Base-by-base conservation (phyloP, 2,329 filamentous ascomycete species). In the Hymenoscyphus fructigenus region DNA sequence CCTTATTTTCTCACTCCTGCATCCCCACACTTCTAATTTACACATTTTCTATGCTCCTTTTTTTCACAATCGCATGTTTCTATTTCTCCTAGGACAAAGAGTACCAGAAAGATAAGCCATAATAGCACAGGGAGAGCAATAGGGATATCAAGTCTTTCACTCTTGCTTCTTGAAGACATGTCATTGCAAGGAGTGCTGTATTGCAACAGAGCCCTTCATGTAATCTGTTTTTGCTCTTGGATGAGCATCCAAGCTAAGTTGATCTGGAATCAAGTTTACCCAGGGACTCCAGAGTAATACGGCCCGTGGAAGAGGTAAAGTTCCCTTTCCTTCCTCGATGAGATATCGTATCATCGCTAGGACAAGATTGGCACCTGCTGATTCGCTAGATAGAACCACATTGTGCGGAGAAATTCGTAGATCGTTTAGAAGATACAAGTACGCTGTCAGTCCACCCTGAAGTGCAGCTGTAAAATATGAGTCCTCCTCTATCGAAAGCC, bases 281-380 rank as follows among this genome's bases (percentile, higher is more conserved):
- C 47, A 55, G 3, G 60, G 47, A 32, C 60, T 61, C 60, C 60
- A 57, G 14, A 61, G 60, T 0, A 61, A 26, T 3, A 5, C 44
- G 20, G 60, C 60, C 38, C 60, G 14, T 26, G 47, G 60, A 10
- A 56, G n/a, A n/a, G 60, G 60, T 14, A 61, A 26, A 15, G n/a
- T 17, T 15, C 29, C 60, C 29, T 61, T 61, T 36, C 60, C 60
- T 6, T 61, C 32, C 32, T 26, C 28, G 28, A 6, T 14, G 10
- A 61, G 60, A 56, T 56, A 56, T 20, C 60, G 60, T 1, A 57
- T n/a, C 29, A 61, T 36, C 5, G 29, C 47, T 26, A 55, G 9
- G 5, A 55, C 60, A n/a, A 61, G 36, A 56, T 61, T 38, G 5
- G 14, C 44, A 4, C 60, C 47, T 14, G 60, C 60, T 20, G 47